phyloP scores from a whole-genome alignment of 2,329 filamentous ascomycete genomes.

The Thermomyces lanuginosus region DNA sequence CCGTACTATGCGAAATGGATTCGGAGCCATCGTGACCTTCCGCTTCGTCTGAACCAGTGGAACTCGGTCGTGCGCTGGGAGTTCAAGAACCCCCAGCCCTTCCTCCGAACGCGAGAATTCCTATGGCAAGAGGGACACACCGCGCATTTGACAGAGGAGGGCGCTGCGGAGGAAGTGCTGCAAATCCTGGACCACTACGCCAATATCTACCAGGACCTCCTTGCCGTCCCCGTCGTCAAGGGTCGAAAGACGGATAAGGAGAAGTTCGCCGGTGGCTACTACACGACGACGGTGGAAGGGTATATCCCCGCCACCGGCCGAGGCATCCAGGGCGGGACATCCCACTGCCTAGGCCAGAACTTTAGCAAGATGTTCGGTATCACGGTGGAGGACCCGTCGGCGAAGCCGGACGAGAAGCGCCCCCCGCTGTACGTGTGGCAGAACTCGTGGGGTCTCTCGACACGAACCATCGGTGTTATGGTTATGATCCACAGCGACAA shows the following conservation, averaged over 20 bases:
- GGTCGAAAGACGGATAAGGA: slow-evolving; percentile 94
- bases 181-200: slow-evolving; percentile 91
- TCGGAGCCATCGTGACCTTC: slow-evolving; percentile 84
- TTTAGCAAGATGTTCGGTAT: slow-evolving; percentile 99
- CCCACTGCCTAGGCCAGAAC: slow-evolving; percentile 89
- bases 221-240: slow-evolving; percentile 87
- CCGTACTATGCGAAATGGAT: slow-evolving; percentile 96
- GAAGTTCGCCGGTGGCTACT: slow-evolving; percentile 92
- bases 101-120: slow-evolving; percentile 86
- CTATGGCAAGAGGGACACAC: slow-evolving; percentile 96
- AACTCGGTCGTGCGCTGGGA: slow-evolving; percentile 94
- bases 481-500: slow-evolving; percentile 96
- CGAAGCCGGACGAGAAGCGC: slow-evolving; percentile 55
- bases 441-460: slow-evolving; percentile 97
- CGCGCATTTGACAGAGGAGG: slow-evolving; percentile 70
- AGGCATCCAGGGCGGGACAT: slow-evolving; percentile 91
- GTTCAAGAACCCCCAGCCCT: slow-evolving; percentile 76
- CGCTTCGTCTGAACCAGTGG: slow-evolving; percentile 92
- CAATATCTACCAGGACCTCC: slow-evolving; percentile 77
- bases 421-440: slow-evolving; percentile 84
- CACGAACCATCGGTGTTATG: slow-evolving; percentile 95
- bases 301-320: slow-evolving; percentile 92
- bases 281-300: slow-evolving; percentile 91
- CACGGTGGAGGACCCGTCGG: slow-evolving; percentile 75
- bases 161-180: slow-evolving; percentile 70